Conservation (phyloP, 345 rosid genomes). For the Microcos paniculata region DNA sequence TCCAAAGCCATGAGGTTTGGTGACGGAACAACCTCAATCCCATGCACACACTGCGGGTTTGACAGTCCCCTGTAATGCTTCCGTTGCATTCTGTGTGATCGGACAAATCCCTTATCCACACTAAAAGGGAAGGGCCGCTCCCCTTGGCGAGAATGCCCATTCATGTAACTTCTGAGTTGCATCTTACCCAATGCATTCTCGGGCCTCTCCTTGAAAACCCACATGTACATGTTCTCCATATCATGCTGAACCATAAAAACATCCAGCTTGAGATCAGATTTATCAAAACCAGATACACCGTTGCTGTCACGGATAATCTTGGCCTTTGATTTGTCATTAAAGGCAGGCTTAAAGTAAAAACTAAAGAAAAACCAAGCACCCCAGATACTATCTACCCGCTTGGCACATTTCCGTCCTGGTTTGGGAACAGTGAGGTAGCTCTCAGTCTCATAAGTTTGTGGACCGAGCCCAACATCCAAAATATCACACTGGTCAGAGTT, state of each 20-base stretch:
- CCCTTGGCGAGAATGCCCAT: constrained; percentile 97
- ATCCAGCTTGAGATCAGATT: constrained; percentile 82
- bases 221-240: constrained; percentile 99
- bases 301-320: constrained; percentile 66
- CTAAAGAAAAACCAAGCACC: constrained; percentile 99
- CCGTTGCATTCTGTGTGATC: constrained; percentile 98
- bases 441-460: constrained; percentile 79
- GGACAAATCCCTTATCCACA: constrained; percentile 89
- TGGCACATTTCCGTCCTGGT: constrained; percentile 61
- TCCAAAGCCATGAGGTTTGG: constrained; percentile 74
- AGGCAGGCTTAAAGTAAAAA: constrained; percentile 85
- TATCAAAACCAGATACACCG: constrained; percentile 81
- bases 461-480: constrained; percentile 73
- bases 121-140: constrained; percentile 88
- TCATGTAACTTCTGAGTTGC: constrained; percentile 51
- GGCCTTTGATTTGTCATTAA: constrained; percentile 84
- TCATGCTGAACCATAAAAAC: constrained; percentile 95
- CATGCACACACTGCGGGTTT: constrained; percentile 94
- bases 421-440: constrained; percentile 58
- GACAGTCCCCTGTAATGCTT: constrained; percentile 97
- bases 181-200: constrained; percentile 98
- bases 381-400: constrained; percentile 89
- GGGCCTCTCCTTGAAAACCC: constrained; percentile 96
- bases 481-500: constrained; percentile 69
- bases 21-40: constrained; percentile 71